phyloP scores from a whole-genome alignment of 495 filamentous ascomycete genomes.

The Penicilliopsis zonata region DNA sequence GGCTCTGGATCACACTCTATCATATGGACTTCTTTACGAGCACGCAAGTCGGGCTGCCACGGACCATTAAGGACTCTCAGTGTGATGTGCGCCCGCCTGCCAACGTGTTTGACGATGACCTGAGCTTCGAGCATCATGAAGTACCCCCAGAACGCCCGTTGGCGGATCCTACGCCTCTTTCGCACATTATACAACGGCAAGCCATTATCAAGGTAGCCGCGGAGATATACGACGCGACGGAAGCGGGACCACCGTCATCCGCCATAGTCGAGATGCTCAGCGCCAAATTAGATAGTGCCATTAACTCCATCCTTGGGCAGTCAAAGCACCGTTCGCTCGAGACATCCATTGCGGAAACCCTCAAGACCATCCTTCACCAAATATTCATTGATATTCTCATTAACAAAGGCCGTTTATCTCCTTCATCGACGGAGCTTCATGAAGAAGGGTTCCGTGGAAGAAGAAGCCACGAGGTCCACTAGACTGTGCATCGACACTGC shows the following conservation, averaged over 20 bases:
- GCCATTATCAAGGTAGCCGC: constrained; percentile 4
- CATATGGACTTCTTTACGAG: constrained; percentile 7
- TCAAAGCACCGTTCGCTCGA: constrained; percentile 2
- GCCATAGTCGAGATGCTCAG: constrained; percentile 1
- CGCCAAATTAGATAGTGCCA: constrained; percentile 3
- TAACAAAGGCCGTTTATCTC: constrained; percentile 5
- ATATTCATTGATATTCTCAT: constrained; percentile 5
- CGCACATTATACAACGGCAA: constrained; percentile 4
- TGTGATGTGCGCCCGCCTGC: constrained; percentile 4
- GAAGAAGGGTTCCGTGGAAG: constrained; percentile 3
- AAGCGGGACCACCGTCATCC: constrained; percentile 3
- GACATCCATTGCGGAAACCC: constrained; percentile 5
- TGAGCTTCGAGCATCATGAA: constrained; percentile 2
- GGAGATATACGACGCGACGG: constrained; percentile 5
- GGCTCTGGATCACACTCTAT: constrained; percentile 9
- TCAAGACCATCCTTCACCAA: constrained; percentile 2
- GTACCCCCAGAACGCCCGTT: constrained; percentile 1
- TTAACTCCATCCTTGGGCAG: constrained; percentile 2
- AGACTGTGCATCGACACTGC: no score
- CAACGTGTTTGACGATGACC: constrained; percentile 1
- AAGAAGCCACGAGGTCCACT: constrained; percentile 4
- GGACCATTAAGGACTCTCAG: constrained; percentile 6
- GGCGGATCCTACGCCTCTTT: constrained; percentile 3
- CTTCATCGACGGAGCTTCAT: constrained; percentile 6
- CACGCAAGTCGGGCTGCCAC: constrained; percentile 4